Conservation (phyloP, 225 moss, liverwort and hornwort species). For the Straminergon stramineum region DNA sequence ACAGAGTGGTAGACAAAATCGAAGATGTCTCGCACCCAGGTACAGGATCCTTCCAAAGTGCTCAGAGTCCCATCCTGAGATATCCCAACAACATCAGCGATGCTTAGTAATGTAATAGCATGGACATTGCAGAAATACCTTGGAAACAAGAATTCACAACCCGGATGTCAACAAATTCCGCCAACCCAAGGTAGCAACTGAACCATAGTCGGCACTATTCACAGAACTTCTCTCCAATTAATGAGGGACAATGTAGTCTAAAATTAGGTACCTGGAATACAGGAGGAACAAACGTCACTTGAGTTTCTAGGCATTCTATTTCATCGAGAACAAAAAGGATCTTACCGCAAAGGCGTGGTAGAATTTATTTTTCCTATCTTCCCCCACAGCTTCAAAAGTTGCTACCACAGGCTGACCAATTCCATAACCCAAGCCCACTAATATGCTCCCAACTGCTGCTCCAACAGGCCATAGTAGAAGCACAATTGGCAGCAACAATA, state of each 20-base stretch:
- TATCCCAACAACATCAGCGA: not conserved
- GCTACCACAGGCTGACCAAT: conserved; percentile 74
- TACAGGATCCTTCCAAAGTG: conserved; percentile 65
- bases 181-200: not conserved
- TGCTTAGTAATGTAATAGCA: not conserved
- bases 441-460: conserved; percentile 48
- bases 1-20: conserved; percentile 70
- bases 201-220: not conserved
- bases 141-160: not conserved
- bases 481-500: conserved; percentile 54
- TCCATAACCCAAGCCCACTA: conserved; percentile 84
- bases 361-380: conserved; percentile 31
- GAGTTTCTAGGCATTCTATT: not conserved
- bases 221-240: not conserved
- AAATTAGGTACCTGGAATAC: not conserved
- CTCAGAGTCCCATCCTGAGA: conserved; percentile 77
- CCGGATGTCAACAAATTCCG: not conserved
- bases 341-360: conserved; percentile 66
- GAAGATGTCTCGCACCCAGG: conserved; percentile 79
- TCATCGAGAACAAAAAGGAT: not conserved
- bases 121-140: not conserved
- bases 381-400: conserved; percentile 89
- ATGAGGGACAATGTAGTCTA: not conserved
- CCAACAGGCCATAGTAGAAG: conserved; percentile 59
- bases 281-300: not conserved